A percentile compares a stretch with the other conserved stretches of the same genome.
These are phyloP conservation scores for Sphaerosporella brunnea DNA, from an alignment of 495 filamentous ascomycete species.

Conservation along the genomic window DNA sequence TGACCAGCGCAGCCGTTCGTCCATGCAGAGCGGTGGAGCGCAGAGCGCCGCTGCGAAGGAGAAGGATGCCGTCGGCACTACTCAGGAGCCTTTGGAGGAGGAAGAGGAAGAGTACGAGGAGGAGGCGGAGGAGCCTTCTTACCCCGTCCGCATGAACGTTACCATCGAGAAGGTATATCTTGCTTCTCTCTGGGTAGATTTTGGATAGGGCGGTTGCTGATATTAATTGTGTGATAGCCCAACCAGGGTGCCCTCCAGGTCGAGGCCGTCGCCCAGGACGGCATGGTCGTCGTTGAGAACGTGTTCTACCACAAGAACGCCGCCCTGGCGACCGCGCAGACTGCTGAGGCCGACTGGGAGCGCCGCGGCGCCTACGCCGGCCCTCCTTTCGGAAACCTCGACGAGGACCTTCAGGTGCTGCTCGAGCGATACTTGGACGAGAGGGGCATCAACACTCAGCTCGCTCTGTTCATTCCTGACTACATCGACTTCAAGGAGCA, in stretches of 20 bases:
- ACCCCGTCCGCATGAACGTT: slow-evolving; percentile 71
- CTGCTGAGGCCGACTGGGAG: slow-evolving; percentile 49
- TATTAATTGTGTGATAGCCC: slow-evolving; percentile 7
- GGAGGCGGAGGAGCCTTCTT: slow-evolving; percentile 38
- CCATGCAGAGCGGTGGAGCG: slow-evolving; percentile 34
- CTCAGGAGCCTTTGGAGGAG: slow-evolving; percentile 13
- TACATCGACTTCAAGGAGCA: slow-evolving; percentile 99
- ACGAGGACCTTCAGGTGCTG: slow-evolving; percentile 83
- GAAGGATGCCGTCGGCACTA: slow-evolving; percentile 10
- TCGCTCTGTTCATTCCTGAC: slow-evolving; percentile 82
- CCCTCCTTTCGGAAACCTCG: slow-evolving; percentile 81
- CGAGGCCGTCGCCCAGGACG: slow-evolving; percentile 74
- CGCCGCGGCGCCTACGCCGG: slow-evolving; percentile 69
- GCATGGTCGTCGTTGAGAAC: slow-evolving; percentile 75
- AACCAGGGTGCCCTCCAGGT: slow-evolving; percentile 61
- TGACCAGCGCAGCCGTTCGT: slow-evolving; percentile 30
- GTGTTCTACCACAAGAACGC: slow-evolving; percentile 68
- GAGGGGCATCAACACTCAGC: slow-evolving; percentile 69
- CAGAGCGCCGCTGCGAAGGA: slow-evolving; percentile 39
- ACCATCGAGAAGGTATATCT: slow-evolving; percentile 58
- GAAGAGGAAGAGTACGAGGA: slow-evolving; percentile 28
- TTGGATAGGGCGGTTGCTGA: no score
- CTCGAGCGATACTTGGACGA: slow-evolving; percentile 90
- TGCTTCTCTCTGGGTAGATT: no score
- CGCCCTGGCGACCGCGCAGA: slow-evolving; percentile 47